These are phyloP conservation scores for Aspergillus unguis DNA, from an alignment of 2,329 filamentous ascomycete species.

Conservation along the genomic window DNA sequence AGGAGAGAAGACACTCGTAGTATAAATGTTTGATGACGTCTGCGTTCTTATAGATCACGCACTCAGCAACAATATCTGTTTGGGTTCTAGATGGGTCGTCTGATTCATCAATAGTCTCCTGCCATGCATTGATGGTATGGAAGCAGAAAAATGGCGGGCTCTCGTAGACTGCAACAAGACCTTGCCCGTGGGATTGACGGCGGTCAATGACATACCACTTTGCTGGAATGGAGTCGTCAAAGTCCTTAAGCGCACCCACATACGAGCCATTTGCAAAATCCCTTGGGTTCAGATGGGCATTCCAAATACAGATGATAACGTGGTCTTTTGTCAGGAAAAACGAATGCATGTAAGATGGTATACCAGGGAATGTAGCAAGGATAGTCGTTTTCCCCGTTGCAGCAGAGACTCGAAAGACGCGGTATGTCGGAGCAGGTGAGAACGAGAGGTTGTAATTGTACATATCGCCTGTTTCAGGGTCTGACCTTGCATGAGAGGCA, in stretches of 20 bases:
- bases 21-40: slow-evolving; percentile 67
- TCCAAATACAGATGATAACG: slow-evolving; percentile 70
- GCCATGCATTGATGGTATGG: slow-evolving; percentile 74
- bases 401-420: slow-evolving; percentile 64
- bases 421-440: slow-evolving; percentile 58
- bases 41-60: slow-evolving; percentile 60
- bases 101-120: slow-evolving; percentile 47
- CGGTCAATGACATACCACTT: slow-evolving; percentile 76
- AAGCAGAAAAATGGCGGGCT: slow-evolving; percentile 72
- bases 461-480: slow-evolving; percentile 69
- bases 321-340: slow-evolving; percentile 70
- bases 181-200: slow-evolving; percentile 47
- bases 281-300: slow-evolving; percentile 57
- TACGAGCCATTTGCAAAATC: slow-evolving; percentile 34
- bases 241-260: slow-evolving; percentile 64
- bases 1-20: slow-evolving; percentile 64
- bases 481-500: slow-evolving; percentile 68
- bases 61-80: slow-evolving; percentile 62
- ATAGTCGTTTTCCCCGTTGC: slow-evolving; percentile 65
- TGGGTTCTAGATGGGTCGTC: slow-evolving; percentile 22
- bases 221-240: slow-evolving; percentile 55
- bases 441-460: slow-evolving; percentile 80
- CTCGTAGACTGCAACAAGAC: slow-evolving; percentile 66
- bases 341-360: slow-evolving; percentile 76
- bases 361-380: slow-evolving; percentile 61